Base-by-base conservation (phyloP, 78 protist genomes). In the Dictyostelium citrinum region DNA sequence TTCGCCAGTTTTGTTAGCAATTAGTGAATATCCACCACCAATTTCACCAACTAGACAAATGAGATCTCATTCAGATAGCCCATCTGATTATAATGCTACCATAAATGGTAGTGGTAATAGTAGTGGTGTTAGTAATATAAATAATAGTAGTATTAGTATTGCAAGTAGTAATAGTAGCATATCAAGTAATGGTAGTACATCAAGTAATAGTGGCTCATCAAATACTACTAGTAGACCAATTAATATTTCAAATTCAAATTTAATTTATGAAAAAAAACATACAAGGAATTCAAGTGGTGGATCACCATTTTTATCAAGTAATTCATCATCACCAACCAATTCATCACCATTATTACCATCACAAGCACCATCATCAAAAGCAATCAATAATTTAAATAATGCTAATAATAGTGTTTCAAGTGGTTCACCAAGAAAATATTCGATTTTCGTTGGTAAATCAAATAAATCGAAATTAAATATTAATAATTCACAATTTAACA, bases 1-100 rank as follows among this genome's bases (percentile, higher is more conserved):
- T 41, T 29, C 49, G 16, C 31, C 41, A 78, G 43, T 46, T 35
- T 20, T 78, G 49, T 16, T 46, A 46, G 29, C 49, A 78, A 35
- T 29, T 64, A 64, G 72, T 64, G 49, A 78, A 70, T 27, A 31
- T 70, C 17, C 45, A 70, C 77, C 41, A 75, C 81, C 49, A 27
- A 37, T 39, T 14, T 41, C 49, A 20, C 39, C 45, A 43, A 76
- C 82, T 7, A 82, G 88, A 82, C 88, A 58, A 51, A 16, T 27
- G 31, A 82, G 88, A 82, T 82, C 88, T 12, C 88, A 82, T 43
- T 64, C 78, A 12, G 88, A 82, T 82, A 22, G 31, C 17, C 58
- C 88, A 82, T 24, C 61, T 7, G 83, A 78, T 49, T 78, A 37
- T 29, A 33, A 70, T 33, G 20, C 22, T 14, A 11, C 41, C 33